Conservation (phyloP, 805 yeast genomes). For the Wickerhamomyces silvicola region DNA sequence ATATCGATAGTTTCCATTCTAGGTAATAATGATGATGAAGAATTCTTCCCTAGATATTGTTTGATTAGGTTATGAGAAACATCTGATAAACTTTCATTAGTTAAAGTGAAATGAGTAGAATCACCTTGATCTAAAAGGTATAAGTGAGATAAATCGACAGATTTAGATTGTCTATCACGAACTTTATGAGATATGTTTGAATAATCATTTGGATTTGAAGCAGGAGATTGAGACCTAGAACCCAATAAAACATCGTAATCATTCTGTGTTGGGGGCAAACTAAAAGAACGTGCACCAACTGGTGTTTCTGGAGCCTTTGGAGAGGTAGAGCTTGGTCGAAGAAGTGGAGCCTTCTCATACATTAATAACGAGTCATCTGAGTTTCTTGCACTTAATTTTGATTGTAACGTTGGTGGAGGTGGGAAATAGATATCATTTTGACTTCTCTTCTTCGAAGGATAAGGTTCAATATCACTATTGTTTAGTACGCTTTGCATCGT, state of each 20-base stretch:
- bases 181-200: neutral
- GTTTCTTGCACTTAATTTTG: neutral
- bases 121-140: conserved; percentile 27
- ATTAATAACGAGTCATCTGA: neutral
- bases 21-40: conserved; percentile 49
- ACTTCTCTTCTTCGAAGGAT: too few species aligned
- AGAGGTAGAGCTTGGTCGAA: conserved; percentile 7
- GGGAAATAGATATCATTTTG: too few species aligned
- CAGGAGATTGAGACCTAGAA: conserved; percentile 13
- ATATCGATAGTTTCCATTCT: conserved; percentile 79
- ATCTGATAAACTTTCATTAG: conserved; percentile 40
- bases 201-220: neutral
- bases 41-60: conserved; percentile 46
- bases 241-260: neutral
- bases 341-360: too few species aligned
- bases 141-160: conserved; percentile 37
- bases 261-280: conserved; percentile 9
- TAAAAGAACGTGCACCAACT: conserved; percentile 17
- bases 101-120: conserved; percentile 30
- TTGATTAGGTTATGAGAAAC: conserved; percentile 45
- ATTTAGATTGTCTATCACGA: conserved; percentile 25
- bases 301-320: conserved; percentile 17
- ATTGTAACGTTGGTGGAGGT: neutral
- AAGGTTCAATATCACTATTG: too few species aligned
- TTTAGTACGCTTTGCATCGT: too few species aligned